Evolutionary conservation across 2,329 filamentous ascomycete species (phyloP), one percentile per base, ranked within the genome.

Genomic region (Zalaria sp.): DNA sequence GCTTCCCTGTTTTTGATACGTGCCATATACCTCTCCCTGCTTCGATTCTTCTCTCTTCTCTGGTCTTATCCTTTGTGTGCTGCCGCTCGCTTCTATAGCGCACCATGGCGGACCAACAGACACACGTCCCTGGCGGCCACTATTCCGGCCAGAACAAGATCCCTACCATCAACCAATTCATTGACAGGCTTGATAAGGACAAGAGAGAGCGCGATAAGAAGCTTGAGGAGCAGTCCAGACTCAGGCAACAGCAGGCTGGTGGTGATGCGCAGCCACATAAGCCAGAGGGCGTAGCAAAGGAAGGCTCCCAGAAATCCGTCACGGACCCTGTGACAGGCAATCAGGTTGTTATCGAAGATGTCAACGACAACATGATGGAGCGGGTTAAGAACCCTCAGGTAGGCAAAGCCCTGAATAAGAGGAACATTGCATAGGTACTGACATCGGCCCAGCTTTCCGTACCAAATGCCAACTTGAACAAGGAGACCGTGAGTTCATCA

Each of bases 281-380:
- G 29, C 7, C 7, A 32, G 29, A 32, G 29, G 7, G 7, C n/a
- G 29, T 32, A 32, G 29, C 29, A 32, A 63, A 68, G 42, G 62
- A 62, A 38, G 63, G 63, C 10, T 64, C 66, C 7, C 63, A 72
- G 47, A 73, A 79, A 50, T 65, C 56, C 3, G 88, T 94, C 36
- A 86, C 83, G 1, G 89, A 96, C 57, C 89, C 89, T 0, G 84
- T 85, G 0, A 95, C 89, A 0, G 87, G 87, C 18, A 82, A 78
- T 40, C 73, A 94, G 49, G 83, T 95, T 18, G 75, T 83, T 48
- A 93, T 96, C 47, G 83, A 87, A 50, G 84, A 93, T 62, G 78
- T 83, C 18, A 76, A 83, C 53, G 69, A 79, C 41, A 71, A 80
- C 37, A 77, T 81, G 52, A 72, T 83, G 61, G 72, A 83, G 35